phyloP scores from a whole-genome alignment of 2,329 filamentous ascomycete genomes.

The Dothiorella sarmentorum region DNA sequence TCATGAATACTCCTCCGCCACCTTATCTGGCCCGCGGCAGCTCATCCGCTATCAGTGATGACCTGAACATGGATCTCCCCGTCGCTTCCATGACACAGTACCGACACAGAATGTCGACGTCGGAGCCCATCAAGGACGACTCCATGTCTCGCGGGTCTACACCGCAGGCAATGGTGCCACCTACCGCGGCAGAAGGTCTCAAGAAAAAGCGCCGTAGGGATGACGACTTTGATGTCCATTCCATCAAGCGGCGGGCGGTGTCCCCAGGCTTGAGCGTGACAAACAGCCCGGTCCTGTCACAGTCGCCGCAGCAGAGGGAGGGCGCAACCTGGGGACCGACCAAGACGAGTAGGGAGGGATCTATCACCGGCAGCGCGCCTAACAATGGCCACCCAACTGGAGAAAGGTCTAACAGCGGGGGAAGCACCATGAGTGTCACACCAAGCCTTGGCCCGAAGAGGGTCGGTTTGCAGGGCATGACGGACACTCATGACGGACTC shows the following conservation, averaged over 20 bases:
- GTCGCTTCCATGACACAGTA: constrained; percentile 18
- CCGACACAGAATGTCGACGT: constrained; percentile 26
- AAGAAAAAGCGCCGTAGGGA: constrained; percentile 74
- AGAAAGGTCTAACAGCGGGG: constrained; percentile 47
- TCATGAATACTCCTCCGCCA: constrained; percentile 61
- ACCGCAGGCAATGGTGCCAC: constrained; percentile 35
- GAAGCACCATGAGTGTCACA: constrained; percentile 46
- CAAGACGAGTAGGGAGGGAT: constrained; percentile 56
- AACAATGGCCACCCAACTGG: constrained; percentile 49
- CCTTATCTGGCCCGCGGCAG: constrained; percentile 55
- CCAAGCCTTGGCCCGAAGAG: constrained; percentile 45
- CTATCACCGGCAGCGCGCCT: constrained; percentile 35
- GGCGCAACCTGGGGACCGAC: constrained; percentile 66
- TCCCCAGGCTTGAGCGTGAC: constrained; percentile 88
- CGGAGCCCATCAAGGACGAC: constrained; percentile 10
- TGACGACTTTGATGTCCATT: constrained; percentile 82
- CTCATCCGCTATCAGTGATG: constrained; percentile 58
- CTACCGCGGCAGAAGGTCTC: constrained; percentile 39
- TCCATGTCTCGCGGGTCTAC: constrained; percentile 34
- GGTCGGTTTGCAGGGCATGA: constrained; percentile 76
- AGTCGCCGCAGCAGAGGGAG: constrained; percentile 76
- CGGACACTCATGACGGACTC: constrained; percentile 87
- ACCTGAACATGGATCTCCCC: constrained; percentile 71
- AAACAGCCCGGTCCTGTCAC: constrained; percentile 77
- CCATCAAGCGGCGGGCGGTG: constrained; percentile 87